Evolutionary conservation across 2,329 filamentous ascomycete species (phyloP), one percentile per base, ranked within the genome.

Genomic region (Ophiostoma australiae): DNA sequence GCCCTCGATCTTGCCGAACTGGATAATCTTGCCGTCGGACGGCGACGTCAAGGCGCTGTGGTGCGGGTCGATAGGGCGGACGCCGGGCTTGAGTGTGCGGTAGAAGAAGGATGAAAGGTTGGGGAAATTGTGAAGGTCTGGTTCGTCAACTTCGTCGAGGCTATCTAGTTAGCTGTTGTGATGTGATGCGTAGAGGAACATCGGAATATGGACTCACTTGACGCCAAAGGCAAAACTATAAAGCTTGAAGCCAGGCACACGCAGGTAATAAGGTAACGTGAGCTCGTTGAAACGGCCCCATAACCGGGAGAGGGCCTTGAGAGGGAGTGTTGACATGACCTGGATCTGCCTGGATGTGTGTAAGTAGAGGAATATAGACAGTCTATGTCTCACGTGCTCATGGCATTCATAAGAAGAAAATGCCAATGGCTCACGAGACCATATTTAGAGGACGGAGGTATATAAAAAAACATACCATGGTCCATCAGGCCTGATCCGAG

Each of bases 91-190:
- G 72, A 99, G 85, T 1, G 90, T 93, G 73, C 95, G 92, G 80
- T 98, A 99, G 84, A 99, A 99, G 84, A 99, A 99, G 72, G 94
- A 89, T 6, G 94, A 93, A 58, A 99, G 88, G 78, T 99, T 99
- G 27, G 93, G 92, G 79, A 95, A 99, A 67, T 87, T 87, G 78
- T 92, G 93, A 27, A 99, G 87, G 76, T 99, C 95, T 23, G 90
- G 88, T 78, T 99, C 94, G 41, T 89, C 87, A 23, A 97, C 89
- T 82, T 99, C 95, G 72, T 90, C 87, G 72, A 99, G 86, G 79
- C 90, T 91, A 77, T n/a, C 15, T 27, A 15, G 58, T 68, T 41
- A 58, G 69, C 41, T 23, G 66, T 31, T 33, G 13, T 35, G 33
- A 67, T 10, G 61, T 39, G 33, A 39, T 13, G 17, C 8, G 35